Evolutionary conservation across 2,329 filamentous ascomycete species (phyloP).

Genomic region (Septoria petroselini): DNA sequence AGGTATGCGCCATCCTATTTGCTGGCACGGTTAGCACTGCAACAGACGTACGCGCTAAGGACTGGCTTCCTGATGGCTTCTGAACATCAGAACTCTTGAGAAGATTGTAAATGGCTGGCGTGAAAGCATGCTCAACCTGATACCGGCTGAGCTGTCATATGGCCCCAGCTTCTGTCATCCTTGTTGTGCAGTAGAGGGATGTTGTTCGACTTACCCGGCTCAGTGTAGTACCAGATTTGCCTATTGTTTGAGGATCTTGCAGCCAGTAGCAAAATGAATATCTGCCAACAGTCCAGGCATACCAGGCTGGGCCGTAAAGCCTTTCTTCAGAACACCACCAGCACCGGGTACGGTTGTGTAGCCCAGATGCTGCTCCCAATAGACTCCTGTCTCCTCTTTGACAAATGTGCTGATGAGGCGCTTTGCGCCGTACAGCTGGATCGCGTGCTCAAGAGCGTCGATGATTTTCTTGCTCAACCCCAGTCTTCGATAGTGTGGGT

Average conservation of each 20-base stretch:
- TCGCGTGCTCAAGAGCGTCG: slow-evolving; percentile 10
- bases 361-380: slow-evolving; percentile 28
- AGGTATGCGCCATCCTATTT: not conserved
- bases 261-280: slow-evolving; percentile 26
- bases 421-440: slow-evolving; percentile 21
- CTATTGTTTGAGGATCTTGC: slow-evolving; percentile 2
- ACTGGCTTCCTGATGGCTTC: not conserved
- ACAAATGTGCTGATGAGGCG: slow-evolving; percentile 25
- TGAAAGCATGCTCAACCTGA: slow-evolving; percentile 36
- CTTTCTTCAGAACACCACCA: slow-evolving; percentile 27
- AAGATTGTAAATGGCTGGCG: slow-evolving; percentile 35
- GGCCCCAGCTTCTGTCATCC: slow-evolving; percentile 36
- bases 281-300: slow-evolving; percentile 26
- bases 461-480: slow-evolving; percentile 24
- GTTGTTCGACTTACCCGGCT: slow-evolving; percentile 6
- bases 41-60: not conserved
- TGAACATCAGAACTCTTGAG: slow-evolving; percentile 25
- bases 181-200: not conserved
- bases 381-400: slow-evolving; percentile 27
- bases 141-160: slow-evolving; percentile 32
- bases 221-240: not conserved
- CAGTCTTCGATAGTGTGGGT: slow-evolving; percentile 19
- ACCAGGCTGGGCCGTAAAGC: slow-evolving; percentile 24
- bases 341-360: slow-evolving; percentile 23
- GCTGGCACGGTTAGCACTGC: not conserved